Conservation (phyloP, 768 basidiomycete species). For the Macrolepiota fuliginosa region DNA sequence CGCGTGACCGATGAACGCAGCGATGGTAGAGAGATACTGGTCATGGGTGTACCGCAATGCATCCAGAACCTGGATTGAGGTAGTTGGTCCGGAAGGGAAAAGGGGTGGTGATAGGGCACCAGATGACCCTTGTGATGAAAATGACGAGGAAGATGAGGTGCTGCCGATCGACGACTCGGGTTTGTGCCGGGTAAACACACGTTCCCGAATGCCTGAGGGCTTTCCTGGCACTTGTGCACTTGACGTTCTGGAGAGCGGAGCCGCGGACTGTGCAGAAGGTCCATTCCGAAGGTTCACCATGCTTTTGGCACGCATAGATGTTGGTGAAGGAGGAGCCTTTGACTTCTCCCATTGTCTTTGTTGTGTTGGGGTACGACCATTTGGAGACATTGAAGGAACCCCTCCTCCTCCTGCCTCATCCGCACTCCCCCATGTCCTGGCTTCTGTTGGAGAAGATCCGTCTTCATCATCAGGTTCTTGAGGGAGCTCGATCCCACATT, state of each 20-base stretch:
- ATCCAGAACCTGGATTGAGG: constrained; percentile 66
- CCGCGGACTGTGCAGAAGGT: background rate
- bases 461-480: constrained; percentile 36
- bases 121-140: constrained; percentile 59
- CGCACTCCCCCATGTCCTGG: constrained; percentile 14
- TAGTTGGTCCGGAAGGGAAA: constrained; percentile 75
- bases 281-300: constrained; percentile 15
- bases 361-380: constrained; percentile 34
- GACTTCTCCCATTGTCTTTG: constrained; percentile 24
- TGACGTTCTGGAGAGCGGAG: constrained; percentile 6
- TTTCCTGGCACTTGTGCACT: constrained; percentile 31
- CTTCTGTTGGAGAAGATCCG: constrained; percentile 25
- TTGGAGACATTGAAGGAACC: constrained; percentile 20
- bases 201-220: constrained; percentile 34
- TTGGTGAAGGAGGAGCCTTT: constrained; percentile 7
- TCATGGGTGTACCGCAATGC: constrained; percentile 85
- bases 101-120: constrained; percentile 42
- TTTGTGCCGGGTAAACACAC: constrained; percentile 38
- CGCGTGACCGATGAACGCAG: constrained; percentile 96
- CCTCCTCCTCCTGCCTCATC: constrained; percentile 20
- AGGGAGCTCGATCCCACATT: constrained; percentile 71
- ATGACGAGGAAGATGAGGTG: constrained; percentile 66
- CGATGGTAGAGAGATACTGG: constrained; percentile 88
- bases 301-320: constrained; percentile 13
- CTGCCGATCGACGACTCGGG: constrained; percentile 62